These are phyloP conservation scores for Binderoboletus segoi DNA, from an alignment of 1,284 basidiomycete genomes.

Conservation along the genomic window DNA sequence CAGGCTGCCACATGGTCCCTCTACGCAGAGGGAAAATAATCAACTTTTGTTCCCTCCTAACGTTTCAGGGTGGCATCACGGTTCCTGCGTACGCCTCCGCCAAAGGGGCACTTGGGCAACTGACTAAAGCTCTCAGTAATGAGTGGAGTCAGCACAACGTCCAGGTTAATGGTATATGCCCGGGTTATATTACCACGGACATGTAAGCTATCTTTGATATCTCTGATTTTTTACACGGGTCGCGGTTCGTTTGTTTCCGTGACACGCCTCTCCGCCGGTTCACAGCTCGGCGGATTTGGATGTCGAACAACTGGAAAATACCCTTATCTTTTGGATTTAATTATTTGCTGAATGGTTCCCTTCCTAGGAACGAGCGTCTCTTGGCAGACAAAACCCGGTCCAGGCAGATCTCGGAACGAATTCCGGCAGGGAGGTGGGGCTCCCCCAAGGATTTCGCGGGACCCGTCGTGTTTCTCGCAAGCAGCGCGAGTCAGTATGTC, in stretches of 20 bases:
- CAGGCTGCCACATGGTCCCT: slow-evolving; percentile 80
- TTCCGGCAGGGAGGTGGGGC: slow-evolving; percentile 92
- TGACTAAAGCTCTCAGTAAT: slow-evolving; percentile 64
- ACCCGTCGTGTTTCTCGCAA: slow-evolving; percentile 88
- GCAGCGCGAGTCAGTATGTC: slow-evolving; percentile 85
- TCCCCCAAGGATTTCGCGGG: slow-evolving; percentile 88
- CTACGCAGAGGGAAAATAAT: slow-evolving; percentile 78
- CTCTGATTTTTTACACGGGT: neutral
- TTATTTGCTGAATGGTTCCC: slow-evolving; percentile 25
- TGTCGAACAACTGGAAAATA: slow-evolving; percentile 1
- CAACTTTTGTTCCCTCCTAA: slow-evolving; percentile 78
- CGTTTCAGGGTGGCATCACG: slow-evolving; percentile 79
- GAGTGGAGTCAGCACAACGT: slow-evolving; percentile 84
- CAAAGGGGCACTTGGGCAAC: slow-evolving; percentile 83
- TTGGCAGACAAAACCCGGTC: slow-evolving; percentile 74
- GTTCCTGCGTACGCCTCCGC: slow-evolving; percentile 93
- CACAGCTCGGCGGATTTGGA: slow-evolving; percentile 7
- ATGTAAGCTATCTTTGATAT: slow-evolving; percentile 54
- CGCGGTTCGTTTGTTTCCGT: slow-evolving; percentile 1
- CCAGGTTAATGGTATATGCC: slow-evolving; percentile 89
- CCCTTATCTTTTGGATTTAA: slow-evolving; percentile 11
- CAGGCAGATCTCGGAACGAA: slow-evolving; percentile 90
- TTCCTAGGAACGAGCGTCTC: slow-evolving; percentile 74
- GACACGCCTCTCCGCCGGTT: slow-evolving; percentile 5
- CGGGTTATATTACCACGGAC: slow-evolving; percentile 92